phyloP scores from a whole-genome alignment of 768 basidiomycete genomes.

The Mycena rosella region DNA sequence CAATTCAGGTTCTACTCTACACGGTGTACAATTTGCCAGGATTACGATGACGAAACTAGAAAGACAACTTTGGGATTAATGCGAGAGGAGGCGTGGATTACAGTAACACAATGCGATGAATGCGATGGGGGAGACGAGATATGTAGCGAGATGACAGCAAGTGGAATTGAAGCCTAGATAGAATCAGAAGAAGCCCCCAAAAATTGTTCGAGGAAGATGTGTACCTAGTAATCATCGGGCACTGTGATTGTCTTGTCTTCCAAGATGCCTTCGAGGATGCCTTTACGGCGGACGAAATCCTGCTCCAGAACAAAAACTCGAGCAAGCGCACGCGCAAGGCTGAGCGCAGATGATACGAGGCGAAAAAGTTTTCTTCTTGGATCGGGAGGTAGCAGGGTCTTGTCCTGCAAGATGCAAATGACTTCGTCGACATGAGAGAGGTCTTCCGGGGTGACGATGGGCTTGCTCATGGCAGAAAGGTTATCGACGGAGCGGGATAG shows the following conservation, averaged over 20 bases:
- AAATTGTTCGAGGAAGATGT: too few species aligned
- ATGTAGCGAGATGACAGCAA: too few species aligned
- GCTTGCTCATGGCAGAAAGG: too few species aligned
- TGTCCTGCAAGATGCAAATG: conserved; percentile 1
- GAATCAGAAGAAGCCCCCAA: too few species aligned
- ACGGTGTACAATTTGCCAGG: neutral
- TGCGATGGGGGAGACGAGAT: too few species aligned
- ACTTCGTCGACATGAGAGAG: conserved; percentile 9
- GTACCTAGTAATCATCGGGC: neutral
- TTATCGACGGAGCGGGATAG: too few species aligned
- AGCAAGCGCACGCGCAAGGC: neutral
- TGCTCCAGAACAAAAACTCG: conserved; percentile 1
- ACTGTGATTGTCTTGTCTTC: neutral
- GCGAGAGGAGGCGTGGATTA: too few species aligned
- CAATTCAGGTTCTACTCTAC: neutral
- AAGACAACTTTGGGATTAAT: too few species aligned
- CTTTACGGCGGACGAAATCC: neutral
- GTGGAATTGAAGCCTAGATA: too few species aligned
- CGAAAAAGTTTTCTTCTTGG: neutral
- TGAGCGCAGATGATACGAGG: neutral
- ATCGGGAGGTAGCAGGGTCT: neutral
- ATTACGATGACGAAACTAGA: neutral
- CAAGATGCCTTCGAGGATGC: neutral
- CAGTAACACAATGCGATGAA: too few species aligned
- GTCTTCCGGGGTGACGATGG: too few species aligned